A percentile compares a stretch with the other conserved stretches of the same genome.
These are phyloP conservation scores for Penicillium sp. DNA, from an alignment of 2,329 filamentous ascomycete genomes.

Conservation along the genomic window DNA sequence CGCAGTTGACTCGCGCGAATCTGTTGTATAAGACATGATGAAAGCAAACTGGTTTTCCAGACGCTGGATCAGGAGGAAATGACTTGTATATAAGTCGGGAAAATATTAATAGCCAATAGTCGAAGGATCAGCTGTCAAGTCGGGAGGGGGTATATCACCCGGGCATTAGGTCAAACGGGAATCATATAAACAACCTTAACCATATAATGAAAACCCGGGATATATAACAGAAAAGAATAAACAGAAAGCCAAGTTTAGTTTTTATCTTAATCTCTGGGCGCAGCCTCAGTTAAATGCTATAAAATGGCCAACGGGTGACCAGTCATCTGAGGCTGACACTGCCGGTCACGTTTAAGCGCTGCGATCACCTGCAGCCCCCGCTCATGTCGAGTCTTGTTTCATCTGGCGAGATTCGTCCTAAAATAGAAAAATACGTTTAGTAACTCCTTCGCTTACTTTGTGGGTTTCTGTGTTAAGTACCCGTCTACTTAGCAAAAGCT, in stretches of 20 bases:
- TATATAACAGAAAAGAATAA: background rate
- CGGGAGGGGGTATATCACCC: background rate
- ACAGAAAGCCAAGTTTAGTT: background rate
- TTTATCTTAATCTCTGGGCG: background rate
- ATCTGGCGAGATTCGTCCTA: background rate
- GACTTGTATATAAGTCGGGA: background rate
- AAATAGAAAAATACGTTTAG: background rate
- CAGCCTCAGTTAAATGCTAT: background rate
- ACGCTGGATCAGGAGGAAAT: background rate
- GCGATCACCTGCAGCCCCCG: conserved; percentile 16
- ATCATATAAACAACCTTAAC: background rate
- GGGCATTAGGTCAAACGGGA: background rate
- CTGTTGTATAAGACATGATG: conserved; percentile 10
- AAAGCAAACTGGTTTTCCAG: background rate
- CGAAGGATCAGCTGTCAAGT: background rate
- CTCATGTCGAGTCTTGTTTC: background rate
- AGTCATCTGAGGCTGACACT: conserved; percentile 16
- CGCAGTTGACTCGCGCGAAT: conserved; percentile 6
- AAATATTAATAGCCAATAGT: background rate
- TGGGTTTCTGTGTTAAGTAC: background rate
- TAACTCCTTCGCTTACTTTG: background rate
- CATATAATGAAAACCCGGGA: background rate
- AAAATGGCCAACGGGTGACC: conserved; percentile 2
- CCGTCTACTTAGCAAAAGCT: conserved; percentile 9
- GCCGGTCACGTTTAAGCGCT: conserved; percentile 19